Evolutionary conservation across 83 land plant species (phyloP), one percentile per base, ranked within the genome.

Genomic region (Diphasiastrum complanatum): DNA sequence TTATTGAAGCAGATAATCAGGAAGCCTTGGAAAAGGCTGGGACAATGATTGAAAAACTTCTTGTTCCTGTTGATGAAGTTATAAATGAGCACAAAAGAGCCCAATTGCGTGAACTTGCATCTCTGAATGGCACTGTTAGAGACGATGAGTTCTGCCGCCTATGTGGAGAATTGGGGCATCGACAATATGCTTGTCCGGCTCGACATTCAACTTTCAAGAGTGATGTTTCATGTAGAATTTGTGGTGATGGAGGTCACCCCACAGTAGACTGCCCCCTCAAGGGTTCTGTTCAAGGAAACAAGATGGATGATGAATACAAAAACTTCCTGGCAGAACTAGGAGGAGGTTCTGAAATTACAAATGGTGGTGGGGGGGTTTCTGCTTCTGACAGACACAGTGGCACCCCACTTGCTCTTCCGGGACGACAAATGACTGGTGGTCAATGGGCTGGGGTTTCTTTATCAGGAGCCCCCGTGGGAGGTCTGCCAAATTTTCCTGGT

Each of bases 181-280:
- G 73, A 60, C 73, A 70, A 60, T 70, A 70, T 40, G 67, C 67
- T 29, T 70, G 73, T 47, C 73, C 73, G 34, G 72, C 67, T 34
- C 45, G 66, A 38, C 55, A 51, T 38, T 61, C 73, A 33, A 70
- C 73, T 20, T 70, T 70, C 61, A 70, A 70, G 28, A 68, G 72
- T 38, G 78, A 68, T 40, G 78, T 75, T 3, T 61, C 62, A 5
- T 75, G 78, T 47, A 46, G 67, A 38, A 75, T 67, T 23, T 75
- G 78, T 57, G 78, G 78, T 25, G 78, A 75, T 55, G 78, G 78
- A 37, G 78, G 78, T 11, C 78, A 75, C 47, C 78, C 78, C 33
- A 75, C 78, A 11, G 63, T 63, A 38, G 78, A 75, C 27, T 75
- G 78, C 50, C 72, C 78, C 3, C 35, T 67, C n/a, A 68, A 68